These are phyloP conservation scores for Camelina laxa DNA, from an alignment of 345 rosid genomes.

Conservation along the genomic window DNA sequence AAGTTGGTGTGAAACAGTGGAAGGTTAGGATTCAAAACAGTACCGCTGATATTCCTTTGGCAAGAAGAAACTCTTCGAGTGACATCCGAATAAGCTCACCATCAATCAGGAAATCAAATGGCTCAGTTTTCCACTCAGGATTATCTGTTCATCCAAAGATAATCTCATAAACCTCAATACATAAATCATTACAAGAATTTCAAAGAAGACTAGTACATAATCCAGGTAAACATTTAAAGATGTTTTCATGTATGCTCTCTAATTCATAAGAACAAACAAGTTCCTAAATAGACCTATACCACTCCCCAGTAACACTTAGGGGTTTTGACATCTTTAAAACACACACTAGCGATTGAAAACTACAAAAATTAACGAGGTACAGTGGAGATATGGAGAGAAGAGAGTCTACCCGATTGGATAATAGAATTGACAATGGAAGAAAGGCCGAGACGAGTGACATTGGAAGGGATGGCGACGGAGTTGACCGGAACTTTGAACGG, in stretches of 20 bases:
- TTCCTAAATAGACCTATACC: constrained; percentile 1
- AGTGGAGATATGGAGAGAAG: neutral
- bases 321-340: neutral
- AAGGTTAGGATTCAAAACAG: constrained; percentile 13
- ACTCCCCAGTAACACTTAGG: neutral
- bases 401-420: constrained; percentile 52
- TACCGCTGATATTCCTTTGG: constrained; percentile 92
- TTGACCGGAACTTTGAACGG: constrained; percentile 61
- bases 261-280: neutral
- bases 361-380: neutral
- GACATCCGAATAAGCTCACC: constrained; percentile 96
- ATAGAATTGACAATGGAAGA: constrained; percentile 78
- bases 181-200: neutral
- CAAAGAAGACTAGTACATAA: neutral
- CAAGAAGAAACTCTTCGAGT: constrained; percentile 81
- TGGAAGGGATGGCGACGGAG: constrained; percentile 78
- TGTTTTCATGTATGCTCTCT: neutral
- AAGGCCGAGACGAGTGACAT: constrained; percentile 83
- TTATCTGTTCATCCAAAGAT: constrained; percentile 52
- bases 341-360: neutral
- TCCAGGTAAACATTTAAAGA: neutral
- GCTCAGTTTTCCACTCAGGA: constrained; percentile 70
- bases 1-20: neutral
- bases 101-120: constrained; percentile 89
- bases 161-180: neutral